A percentile compares a stretch with the other conserved stretches of the same genome.
phyloP scores from a whole-genome alignment of 148 eudicot genomes.

The Chenopodium berlandieri region DNA sequence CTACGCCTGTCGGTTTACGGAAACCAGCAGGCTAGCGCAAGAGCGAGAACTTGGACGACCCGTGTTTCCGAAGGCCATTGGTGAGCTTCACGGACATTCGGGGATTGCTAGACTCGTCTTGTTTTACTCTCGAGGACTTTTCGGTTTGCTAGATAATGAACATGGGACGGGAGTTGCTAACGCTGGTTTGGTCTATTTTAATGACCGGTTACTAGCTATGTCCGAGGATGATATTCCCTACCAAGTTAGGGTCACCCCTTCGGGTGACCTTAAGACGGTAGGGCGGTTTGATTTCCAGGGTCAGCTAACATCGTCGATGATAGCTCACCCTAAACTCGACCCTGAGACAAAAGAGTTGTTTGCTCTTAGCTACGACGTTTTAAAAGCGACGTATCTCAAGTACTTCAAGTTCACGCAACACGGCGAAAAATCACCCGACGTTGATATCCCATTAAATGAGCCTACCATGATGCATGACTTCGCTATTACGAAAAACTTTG shows the following conservation, averaged over 20 bases:
- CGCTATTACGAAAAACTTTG: constrained; percentile 65
- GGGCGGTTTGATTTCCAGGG: constrained; percentile 52
- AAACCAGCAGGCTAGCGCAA: constrained; percentile 56
- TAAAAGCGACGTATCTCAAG: constrained; percentile 54
- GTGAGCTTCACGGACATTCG: constrained; percentile 71
- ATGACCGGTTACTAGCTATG: constrained; percentile 61
- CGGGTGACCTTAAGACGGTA: constrained; percentile 61
- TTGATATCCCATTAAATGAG: constrained; percentile 45
- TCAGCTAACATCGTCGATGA: constrained; percentile 56
- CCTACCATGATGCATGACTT: constrained; percentile 82
- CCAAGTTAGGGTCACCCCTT: constrained; percentile 40
- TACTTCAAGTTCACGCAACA: constrained; percentile 43
- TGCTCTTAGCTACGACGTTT: constrained; percentile 65
- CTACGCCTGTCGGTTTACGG: constrained; percentile 74
- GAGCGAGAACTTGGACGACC: constrained; percentile 54
- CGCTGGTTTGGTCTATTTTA: constrained; percentile 71
- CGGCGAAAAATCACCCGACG: constrained; percentile 56
- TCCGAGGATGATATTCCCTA: constrained; percentile 82
- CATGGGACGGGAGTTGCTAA: constrained; percentile 75
- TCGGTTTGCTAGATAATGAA: constrained; percentile 42
- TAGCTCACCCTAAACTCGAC: constrained; percentile 82
- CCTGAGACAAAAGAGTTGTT: constrained; percentile 49
- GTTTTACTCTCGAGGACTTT: constrained; percentile 48
- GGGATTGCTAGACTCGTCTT: constrained; percentile 56
- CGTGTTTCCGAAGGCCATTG: constrained; percentile 70